phyloP scores from a whole-genome alignment of 352 stramenopile genomes.

The Phytophthora agathidicida region DNA sequence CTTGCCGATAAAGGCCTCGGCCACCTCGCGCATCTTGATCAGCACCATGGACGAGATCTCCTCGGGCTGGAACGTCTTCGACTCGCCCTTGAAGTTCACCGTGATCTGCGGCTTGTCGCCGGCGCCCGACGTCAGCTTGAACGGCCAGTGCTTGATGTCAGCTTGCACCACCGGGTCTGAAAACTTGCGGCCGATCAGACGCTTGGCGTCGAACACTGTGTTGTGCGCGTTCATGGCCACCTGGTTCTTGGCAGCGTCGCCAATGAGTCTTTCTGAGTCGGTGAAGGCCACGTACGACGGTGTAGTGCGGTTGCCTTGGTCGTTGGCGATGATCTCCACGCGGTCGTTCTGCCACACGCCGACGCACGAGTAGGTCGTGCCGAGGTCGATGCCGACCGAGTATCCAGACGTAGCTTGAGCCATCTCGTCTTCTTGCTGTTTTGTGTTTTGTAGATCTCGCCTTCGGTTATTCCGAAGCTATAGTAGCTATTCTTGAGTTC shows the following conservation, averaged over 20 bases:
- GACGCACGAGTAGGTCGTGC: constrained; percentile 94
- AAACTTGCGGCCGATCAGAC: constrained; percentile 94
- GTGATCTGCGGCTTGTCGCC: constrained; percentile 73
- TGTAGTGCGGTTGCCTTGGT: constrained; percentile 95
- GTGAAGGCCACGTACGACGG: constrained; percentile 96
- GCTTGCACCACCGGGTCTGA: constrained; percentile 87
- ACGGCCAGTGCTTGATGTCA: constrained; percentile 72
- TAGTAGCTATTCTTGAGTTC: too few relatives aligned
- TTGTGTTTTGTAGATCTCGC: constrained; percentile 4
- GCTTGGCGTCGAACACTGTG: constrained; percentile 97
- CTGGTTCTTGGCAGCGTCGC: constrained; percentile 93
- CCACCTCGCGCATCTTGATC: constrained; percentile 71
- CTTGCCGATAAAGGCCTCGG: constrained; percentile 72
- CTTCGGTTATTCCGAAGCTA: too few relatives aligned
- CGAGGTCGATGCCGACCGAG: constrained; percentile 86
- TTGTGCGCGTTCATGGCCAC: constrained; percentile 93
- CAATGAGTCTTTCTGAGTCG: constrained; percentile 92
- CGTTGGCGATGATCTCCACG: constrained; percentile 96
- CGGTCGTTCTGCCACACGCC: constrained; percentile 93
- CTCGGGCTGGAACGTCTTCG: constrained; percentile 78
- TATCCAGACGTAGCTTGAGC: constrained; percentile 31
- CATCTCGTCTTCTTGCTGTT: constrained; percentile 26
- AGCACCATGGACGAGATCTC: constrained; percentile 84
- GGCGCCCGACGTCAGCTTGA: constrained; percentile 65
- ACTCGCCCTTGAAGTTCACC: constrained; percentile 75